A percentile compares a stretch with the other conserved stretches of the same genome.
Evolutionary conservation across 2,329 filamentous ascomycete genomes (phyloP).

Genomic region (Fusarium sulawesiense): DNA sequence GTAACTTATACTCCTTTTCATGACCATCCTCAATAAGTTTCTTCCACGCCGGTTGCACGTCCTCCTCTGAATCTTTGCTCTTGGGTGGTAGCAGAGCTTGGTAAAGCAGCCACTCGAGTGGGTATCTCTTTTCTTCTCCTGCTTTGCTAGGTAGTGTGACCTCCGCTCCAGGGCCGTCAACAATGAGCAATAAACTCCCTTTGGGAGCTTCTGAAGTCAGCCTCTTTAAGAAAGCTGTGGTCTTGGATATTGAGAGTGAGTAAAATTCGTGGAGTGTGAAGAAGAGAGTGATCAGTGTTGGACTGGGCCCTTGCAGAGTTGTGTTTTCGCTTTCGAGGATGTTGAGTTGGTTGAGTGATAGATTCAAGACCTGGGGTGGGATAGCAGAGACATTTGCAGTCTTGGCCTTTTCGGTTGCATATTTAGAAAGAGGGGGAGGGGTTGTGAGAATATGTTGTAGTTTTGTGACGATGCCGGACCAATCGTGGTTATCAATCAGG

Average conservation of each 20-base stretch:
- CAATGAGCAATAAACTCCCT: slow-evolving; percentile 6
- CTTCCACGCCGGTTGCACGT: background rate
- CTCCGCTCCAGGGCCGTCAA: slow-evolving; percentile 1
- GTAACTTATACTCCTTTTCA: slow-evolving; percentile 20
- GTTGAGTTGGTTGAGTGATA: background rate
- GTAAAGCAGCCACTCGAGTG: slow-evolving; percentile 14
- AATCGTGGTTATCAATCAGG: slow-evolving; percentile 2
- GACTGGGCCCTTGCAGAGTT: background rate
- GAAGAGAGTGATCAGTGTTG: slow-evolving; percentile 1
- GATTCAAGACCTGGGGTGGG: background rate
- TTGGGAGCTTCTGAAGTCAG: background rate
- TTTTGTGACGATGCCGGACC: slow-evolving; percentile 4
- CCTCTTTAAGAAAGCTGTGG: slow-evolving; percentile 1
- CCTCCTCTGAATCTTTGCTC: background rate
- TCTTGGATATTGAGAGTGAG: slow-evolving; percentile 7
- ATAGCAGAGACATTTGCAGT: slow-evolving; percentile 9
- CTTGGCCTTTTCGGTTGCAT: slow-evolving; percentile 7
- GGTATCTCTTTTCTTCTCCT: slow-evolving; percentile 11
- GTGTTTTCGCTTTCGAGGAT: background rate
- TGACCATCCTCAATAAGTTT: background rate
- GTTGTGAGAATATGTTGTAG: slow-evolving; percentile 5
- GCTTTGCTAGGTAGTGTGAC: background rate
- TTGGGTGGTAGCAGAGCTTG: slow-evolving; percentile 1
- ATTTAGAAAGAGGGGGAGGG: slow-evolving; percentile 17
- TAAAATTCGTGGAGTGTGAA: slow-evolving; percentile 16